These are phyloP conservation scores for Rhododendron mucronatum DNA, from an alignment of 148 eudicot genomes.

Conservation along the genomic window DNA sequence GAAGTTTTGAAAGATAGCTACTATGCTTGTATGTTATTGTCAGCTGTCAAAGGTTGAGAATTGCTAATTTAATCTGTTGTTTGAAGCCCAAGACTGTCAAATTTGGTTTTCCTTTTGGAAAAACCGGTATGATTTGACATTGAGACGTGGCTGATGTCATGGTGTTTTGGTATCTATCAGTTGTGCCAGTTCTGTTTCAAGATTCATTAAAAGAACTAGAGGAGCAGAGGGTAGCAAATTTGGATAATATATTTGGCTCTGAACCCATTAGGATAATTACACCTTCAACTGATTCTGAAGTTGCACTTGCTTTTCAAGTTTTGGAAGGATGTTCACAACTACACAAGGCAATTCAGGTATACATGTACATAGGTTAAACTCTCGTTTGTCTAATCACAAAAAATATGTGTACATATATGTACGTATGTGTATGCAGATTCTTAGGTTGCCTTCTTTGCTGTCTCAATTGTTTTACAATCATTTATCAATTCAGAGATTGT, in stretches of 20 bases:
- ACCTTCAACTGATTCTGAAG: constrained; percentile 82
- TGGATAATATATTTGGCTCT: constrained; percentile 75
- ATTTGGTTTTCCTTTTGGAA: neutral
- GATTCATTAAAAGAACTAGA: constrained; percentile 74
- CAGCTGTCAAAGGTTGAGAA: neutral
- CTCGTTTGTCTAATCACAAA: neutral
- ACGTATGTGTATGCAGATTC: neutral
- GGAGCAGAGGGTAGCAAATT: constrained; percentile 62
- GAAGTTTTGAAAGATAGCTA: neutral
- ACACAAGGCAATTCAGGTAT: constrained; percentile 74
- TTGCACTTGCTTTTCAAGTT: constrained; percentile 89
- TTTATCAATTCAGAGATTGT: neutral
- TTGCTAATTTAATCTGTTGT: neutral
- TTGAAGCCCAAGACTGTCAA: neutral
- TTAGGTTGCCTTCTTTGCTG: neutral
- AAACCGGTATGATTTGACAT: neutral
- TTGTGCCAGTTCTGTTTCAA: constrained; percentile 82
- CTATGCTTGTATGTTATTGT: neutral
- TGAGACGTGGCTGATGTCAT: neutral
- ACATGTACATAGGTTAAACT: neutral
- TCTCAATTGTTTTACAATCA: neutral
- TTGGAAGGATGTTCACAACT: constrained; percentile 79
- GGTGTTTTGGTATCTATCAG: constrained; percentile 29
- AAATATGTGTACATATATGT: neutral
- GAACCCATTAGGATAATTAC: constrained; percentile 75